Conservation (phyloP, 129 eudicot genomes). For the Helianthus annuus region HanXRQr2.0-SUNRISE NC_035435.2:166557784-166558283, state of each 20-base stretch:
- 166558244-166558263: not conserved
- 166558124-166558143: slow-evolving; percentile 37
- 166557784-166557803: slow-evolving; percentile 44
- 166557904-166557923: not conserved
- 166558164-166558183: slow-evolving; percentile 11
- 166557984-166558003: slow-evolving; percentile 39
- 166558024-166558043: slow-evolving; percentile 34
- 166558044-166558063: slow-evolving; percentile 39
- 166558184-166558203: slow-evolving; percentile 12
- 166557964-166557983: slow-evolving; percentile 45
- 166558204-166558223: not conserved
- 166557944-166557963: slow-evolving; percentile 34
- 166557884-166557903: not conserved
- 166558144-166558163: not conserved
- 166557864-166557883: slow-evolving; percentile 18
- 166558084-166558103: slow-evolving; percentile 43
- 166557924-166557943: slow-evolving; percentile 23
- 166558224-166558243: not conserved
- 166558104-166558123: slow-evolving; percentile 37
- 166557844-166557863: slow-evolving; percentile 44
- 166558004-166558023: slow-evolving; percentile 17
- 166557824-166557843: slow-evolving; percentile 43
- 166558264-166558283: slow-evolving; percentile 1
- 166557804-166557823: slow-evolving; percentile 34
- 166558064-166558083: slow-evolving; percentile 49